These are phyloP conservation scores for Adansonia madagascariensis DNA, from an alignment of 441 rosid species.

Conservation along the genomic window DNA sequence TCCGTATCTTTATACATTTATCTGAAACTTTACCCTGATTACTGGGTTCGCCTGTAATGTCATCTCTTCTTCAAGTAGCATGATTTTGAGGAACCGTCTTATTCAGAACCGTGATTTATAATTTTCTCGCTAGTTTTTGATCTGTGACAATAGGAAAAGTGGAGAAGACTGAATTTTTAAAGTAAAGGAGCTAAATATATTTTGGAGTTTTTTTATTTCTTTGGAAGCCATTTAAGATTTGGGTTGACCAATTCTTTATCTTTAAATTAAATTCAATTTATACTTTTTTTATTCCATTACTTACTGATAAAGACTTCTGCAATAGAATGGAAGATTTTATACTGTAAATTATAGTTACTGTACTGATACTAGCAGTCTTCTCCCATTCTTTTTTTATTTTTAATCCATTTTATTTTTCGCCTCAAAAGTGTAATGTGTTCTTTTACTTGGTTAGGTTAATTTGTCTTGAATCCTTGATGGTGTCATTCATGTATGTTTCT, in stretches of 20 bases:
- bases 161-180: conserved; percentile 34
- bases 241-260: conserved; percentile 42
- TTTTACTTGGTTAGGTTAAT: conserved; percentile 16
- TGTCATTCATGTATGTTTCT: conserved; percentile 30
- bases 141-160: conserved; percentile 35
- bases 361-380: conserved; percentile 13
- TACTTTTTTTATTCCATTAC: conserved; percentile 22
- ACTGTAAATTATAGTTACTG: conserved; percentile 36
- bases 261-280: conserved; percentile 25
- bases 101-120: conserved; percentile 28
- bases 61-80: background rate
- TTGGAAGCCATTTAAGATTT: conserved; percentile 42
- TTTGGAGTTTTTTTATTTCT: conserved; percentile 26
- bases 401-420: background rate
- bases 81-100: background rate
- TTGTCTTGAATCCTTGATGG: conserved; percentile 31
- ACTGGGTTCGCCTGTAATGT: background rate
- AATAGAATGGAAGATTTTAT: conserved; percentile 33
- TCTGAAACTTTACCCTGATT: background rate
- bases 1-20: conserved; percentile 20
- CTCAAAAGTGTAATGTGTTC: background rate
- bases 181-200: conserved; percentile 37
- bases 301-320: conserved; percentile 45
- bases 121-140: conserved; percentile 7
- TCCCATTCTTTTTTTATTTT: background rate